Percentiles rank a stretch among this genome's conserved stretches.
phyloP scores from a whole-genome alignment of 176 grass and related monocot species.

The Phoenix dactylifera region DNA sequence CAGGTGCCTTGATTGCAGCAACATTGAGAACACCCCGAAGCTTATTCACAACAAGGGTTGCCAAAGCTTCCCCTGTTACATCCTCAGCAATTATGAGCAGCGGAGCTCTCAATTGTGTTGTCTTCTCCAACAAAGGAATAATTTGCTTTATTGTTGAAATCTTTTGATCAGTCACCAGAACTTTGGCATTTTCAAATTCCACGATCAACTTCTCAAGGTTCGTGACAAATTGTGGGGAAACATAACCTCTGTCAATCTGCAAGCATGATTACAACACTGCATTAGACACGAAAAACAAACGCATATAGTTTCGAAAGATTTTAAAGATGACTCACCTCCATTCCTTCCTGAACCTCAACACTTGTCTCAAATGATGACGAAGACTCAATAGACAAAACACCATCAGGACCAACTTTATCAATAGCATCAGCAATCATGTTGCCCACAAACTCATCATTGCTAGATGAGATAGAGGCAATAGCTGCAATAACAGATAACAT shows the following conservation, averaged over 20 bases:
- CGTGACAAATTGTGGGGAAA: slow-evolving; percentile 63
- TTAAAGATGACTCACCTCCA: too few species aligned
- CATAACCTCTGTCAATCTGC: slow-evolving; percentile 61
- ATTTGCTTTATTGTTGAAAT: slow-evolving; percentile 67
- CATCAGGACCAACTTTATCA: too few species aligned
- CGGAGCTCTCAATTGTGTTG: slow-evolving; percentile 47
- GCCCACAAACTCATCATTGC: background rate
- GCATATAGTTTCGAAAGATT: background rate
- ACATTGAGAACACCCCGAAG: slow-evolving; percentile 54
- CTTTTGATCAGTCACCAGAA: slow-evolving; percentile 71
- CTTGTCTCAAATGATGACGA: too few species aligned
- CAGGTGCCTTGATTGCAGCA: slow-evolving; percentile 69
- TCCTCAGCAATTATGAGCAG: slow-evolving; percentile 63
- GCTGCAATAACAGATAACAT: background rate
- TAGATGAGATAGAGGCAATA: background rate
- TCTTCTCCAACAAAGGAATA: slow-evolving; percentile 57
- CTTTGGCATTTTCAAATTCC: slow-evolving; percentile 69
- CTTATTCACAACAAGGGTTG: slow-evolving; percentile 73
- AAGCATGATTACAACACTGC: slow-evolving; percentile 1
- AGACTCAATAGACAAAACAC: too few species aligned
- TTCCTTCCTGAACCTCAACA: too few species aligned
- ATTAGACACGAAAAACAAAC: too few species aligned
- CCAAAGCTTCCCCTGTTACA: slow-evolving; percentile 57
- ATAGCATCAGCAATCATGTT: too few species aligned
- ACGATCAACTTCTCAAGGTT: slow-evolving; percentile 63